Evolutionary conservation across 805 yeast genomes (phyloP), one percentile per base, ranked within the genome.

Genomic region (Saccharomycopsis javanensis): DNA sequence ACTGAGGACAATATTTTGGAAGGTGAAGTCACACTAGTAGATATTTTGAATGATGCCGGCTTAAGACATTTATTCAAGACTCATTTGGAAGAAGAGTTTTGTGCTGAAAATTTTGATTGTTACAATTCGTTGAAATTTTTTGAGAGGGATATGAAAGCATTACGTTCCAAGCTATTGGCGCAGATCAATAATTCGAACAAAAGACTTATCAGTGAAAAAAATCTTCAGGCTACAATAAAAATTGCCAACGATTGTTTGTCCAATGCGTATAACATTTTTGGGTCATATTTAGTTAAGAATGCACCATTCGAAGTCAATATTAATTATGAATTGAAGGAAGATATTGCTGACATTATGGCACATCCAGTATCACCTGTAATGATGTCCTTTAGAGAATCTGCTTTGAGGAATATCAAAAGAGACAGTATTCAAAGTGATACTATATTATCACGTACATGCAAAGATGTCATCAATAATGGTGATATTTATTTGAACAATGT

Each of bases 51-150:
- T 8, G 96, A 89, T 66, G 95, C 96, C 0, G 96, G 94, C 0
- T 71, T 84, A 72, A 74, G 85, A 55, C 81, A 79, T 56, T 68
- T 88, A 8, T 87, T 89, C 68, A 75, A 81, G 60, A 71, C 73
- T n/a, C 89, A 86, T 66, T 67, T 89, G 54, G 80, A 78, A 53
- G 76, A 74, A 31, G 85, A 82, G 54, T 75, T 77, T 56, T 88
- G 96, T 65, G 78, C 78, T 1, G 97, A 89, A 65, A 89, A 88
- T 64, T 67, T 87, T n/a, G 83, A 84, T 61, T 88, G 85, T 2
- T 87, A 80, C 66, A 68, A 77, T 55, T 86, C 82, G 58, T 75
- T 87, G 53, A 72, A 73, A 51, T 76, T 76, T 53, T 79, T 83
- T 59, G 72, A 74, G 11, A 77, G 75, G 60, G 77, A 75, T 61